Conservation (phyloP, 371 early-diverging fungal species). For the Rhizopus delemar region DNA sequence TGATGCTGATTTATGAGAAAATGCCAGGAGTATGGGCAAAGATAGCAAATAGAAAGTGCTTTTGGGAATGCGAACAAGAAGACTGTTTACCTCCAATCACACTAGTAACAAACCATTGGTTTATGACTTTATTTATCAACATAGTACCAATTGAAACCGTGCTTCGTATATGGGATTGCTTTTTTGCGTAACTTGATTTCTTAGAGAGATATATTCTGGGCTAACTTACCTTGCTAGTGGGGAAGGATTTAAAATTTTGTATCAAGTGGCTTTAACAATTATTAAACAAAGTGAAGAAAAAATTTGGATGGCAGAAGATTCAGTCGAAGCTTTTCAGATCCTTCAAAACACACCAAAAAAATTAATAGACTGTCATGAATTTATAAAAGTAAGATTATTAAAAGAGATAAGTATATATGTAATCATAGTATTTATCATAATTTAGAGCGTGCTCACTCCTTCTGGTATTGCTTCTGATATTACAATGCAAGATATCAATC, state of each 20-base stretch:
- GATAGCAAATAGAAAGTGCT: constrained; percentile 47
- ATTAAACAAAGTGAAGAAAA: constrained; percentile 70
- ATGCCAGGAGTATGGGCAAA: constrained; percentile 63
- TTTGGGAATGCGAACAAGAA: constrained; percentile 55
- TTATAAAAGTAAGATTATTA: constrained; percentile 62
- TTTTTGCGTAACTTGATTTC: constrained; percentile 60
- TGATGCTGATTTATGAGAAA: constrained; percentile 61
- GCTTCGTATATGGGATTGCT: constrained; percentile 81
- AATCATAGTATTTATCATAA: not conserved
- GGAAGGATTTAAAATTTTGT: constrained; percentile 79
- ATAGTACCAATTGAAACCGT: constrained; percentile 79
- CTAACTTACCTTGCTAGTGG: constrained; percentile 24
- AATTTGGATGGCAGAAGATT: constrained; percentile 62
- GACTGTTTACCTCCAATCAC: constrained; percentile 70
- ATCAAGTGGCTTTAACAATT: constrained; percentile 76
- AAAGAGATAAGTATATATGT: constrained; percentile 8
- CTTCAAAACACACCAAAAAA: constrained; percentile 67
- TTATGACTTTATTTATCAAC: constrained; percentile 78
- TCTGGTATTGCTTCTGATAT: constrained; percentile 10
- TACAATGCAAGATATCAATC: constrained; percentile 13
- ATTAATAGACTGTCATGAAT: constrained; percentile 68
- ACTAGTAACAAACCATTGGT: constrained; percentile 83
- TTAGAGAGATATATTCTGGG: not conserved
- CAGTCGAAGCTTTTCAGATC: constrained; percentile 64
- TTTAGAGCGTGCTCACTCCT: constrained; percentile 36